phyloP scores from a whole-genome alignment of 139 green algal genomes.

The Auxenochlorella pyrenoidosa region DNA sequence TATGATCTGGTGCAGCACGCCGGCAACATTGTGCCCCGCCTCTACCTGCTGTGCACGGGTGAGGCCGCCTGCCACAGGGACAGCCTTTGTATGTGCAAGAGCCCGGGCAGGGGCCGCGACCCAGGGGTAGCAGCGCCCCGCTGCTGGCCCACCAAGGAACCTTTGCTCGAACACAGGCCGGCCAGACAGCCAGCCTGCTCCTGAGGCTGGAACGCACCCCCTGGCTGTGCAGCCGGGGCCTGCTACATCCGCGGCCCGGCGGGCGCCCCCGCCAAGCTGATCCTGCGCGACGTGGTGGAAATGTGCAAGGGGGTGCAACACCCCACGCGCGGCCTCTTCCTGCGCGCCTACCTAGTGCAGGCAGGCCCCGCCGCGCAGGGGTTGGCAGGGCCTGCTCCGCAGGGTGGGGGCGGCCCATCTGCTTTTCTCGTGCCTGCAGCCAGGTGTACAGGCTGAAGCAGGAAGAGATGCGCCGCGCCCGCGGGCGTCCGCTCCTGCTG shows the following conservation, averaged over 20 bases:
- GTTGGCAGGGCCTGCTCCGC: no score
- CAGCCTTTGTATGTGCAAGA: no score
- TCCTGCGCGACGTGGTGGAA: slow-evolving; percentile 97
- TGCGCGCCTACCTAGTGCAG: slow-evolving; percentile 93
- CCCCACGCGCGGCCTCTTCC: slow-evolving; percentile 95
- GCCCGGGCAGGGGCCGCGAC: no score
- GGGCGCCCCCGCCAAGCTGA: slow-evolving; percentile 39
- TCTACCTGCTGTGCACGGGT: slow-evolving; percentile 93
- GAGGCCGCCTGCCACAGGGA: neutral
- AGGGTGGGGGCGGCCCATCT: no score
- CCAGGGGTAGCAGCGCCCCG: no score
- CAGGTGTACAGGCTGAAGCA: neutral
- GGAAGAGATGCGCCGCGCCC: neutral
- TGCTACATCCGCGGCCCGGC: slow-evolving; percentile 27
- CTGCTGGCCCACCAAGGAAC: no score
- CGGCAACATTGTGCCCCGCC: slow-evolving; percentile 94
- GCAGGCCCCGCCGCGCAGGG: slow-evolving; percentile 12
- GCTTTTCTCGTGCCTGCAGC: no score
- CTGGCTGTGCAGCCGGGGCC: slow-evolving; percentile 4
- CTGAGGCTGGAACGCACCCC: neutral
- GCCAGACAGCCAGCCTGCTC: neutral
- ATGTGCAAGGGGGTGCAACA: slow-evolving; percentile 98
- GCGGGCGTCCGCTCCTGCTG: neutral
- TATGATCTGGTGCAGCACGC: slow-evolving; percentile 98
- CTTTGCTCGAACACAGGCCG: no score